Percentiles rank a stretch among this genome's conserved stretches.
These are phyloP conservation scores for Aspergillus quadrilineatus DNA, from an alignment of 2,329 filamentous ascomycete species.

Conservation along the genomic window DNA sequence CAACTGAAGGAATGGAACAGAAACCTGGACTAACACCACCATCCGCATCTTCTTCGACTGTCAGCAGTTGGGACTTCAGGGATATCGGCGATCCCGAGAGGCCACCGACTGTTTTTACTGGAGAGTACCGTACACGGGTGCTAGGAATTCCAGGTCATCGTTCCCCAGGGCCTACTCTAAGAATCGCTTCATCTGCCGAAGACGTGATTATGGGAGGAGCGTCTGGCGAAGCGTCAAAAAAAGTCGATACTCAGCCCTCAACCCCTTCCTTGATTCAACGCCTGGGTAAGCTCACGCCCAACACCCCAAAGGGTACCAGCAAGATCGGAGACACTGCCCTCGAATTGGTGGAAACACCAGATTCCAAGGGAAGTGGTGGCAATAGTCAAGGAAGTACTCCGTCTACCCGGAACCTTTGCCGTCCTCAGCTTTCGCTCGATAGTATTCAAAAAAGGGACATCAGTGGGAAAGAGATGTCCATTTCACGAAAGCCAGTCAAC, in stretches of 20 bases:
- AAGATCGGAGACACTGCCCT: neutral
- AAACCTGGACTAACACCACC: neutral
- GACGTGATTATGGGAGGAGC: slow-evolving; percentile 27
- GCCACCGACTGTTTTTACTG: slow-evolving; percentile 22
- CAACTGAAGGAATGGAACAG: neutral
- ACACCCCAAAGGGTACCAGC: neutral
- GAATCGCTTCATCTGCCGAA: slow-evolving; percentile 29
- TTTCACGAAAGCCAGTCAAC: slow-evolving; percentile 15
- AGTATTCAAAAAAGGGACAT: slow-evolving; percentile 11
- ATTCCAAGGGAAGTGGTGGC: neutral
- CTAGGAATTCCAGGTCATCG: slow-evolving; percentile 10
- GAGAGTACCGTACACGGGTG: slow-evolving; percentile 23
- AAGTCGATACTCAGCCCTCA: slow-evolving; percentile 1
- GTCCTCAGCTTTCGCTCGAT: slow-evolving; percentile 16
- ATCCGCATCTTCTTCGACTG: slow-evolving; percentile 12
- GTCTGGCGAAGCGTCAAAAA: neutral
- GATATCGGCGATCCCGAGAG: slow-evolving; percentile 38
- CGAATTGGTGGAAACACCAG: neutral
- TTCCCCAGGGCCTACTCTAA: slow-evolving; percentile 25
- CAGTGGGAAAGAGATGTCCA: slow-evolving; percentile 14
- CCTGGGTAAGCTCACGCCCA: neutral
- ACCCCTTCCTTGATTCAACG: slow-evolving; percentile 1
- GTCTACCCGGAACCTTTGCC: slow-evolving; percentile 12
- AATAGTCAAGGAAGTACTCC: neutral
- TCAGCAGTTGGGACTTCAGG: slow-evolving; percentile 19